A percentile compares a stretch with the other conserved stretches of the same genome.
These are phyloP conservation scores for Penicillium antarcticum DNA, from an alignment of 495 filamentous ascomycete species.

Conservation along the genomic window DNA sequence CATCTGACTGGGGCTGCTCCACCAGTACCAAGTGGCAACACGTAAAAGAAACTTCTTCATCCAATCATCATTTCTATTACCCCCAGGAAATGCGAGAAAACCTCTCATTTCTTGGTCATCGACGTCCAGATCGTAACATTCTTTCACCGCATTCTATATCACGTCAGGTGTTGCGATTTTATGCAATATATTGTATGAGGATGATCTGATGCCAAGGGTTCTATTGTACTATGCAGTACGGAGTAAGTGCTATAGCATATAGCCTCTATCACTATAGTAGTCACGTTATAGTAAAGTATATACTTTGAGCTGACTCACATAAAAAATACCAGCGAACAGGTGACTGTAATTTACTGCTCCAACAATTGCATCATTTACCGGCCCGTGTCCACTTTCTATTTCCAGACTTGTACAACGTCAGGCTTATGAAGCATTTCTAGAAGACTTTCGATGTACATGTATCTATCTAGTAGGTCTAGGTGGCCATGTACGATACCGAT, in stretches of 20 bases:
- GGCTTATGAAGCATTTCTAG: too few relatives aligned
- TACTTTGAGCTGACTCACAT: neutral
- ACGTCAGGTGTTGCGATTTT: neutral
- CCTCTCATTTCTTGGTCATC: constrained; percentile 11
- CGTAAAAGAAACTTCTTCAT: constrained; percentile 40
- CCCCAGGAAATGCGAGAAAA: constrained; percentile 25
- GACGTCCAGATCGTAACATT: constrained; percentile 2
- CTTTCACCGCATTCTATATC: constrained; percentile 6
- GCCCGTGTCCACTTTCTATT: constrained; percentile 3
- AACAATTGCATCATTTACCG: constrained; percentile 7
- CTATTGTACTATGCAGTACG: neutral
- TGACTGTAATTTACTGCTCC: constrained; percentile 1
- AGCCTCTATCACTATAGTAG: too few relatives aligned
- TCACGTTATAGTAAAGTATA: too few relatives aligned
- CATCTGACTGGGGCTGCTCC: constrained; percentile 5
- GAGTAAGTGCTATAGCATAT: too few relatives aligned
- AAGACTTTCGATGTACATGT: too few relatives aligned
- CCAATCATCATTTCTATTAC: constrained; percentile 33
- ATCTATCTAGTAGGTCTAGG: too few relatives aligned
- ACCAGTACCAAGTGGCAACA: constrained; percentile 21
- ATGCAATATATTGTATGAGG: too few relatives aligned
- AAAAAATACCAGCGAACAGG: neutral
- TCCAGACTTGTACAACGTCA: neutral
- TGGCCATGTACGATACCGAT: too few relatives aligned
- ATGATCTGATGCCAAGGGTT: neutral